phyloP scores from a whole-genome alignment of 305 asterid genomes.

The Withania somnifera region DNA sequence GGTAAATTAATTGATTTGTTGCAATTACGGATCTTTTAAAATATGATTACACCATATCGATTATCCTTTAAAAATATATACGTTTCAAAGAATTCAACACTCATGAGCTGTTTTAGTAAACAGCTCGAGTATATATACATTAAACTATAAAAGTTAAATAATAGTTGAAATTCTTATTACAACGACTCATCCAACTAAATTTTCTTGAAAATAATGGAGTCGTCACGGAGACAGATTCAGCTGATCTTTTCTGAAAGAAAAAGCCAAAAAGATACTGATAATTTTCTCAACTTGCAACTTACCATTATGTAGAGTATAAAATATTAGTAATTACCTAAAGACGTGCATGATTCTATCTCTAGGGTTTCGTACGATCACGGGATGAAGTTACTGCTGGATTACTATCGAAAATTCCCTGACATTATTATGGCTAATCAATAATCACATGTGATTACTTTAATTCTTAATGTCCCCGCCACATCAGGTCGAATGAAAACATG shows the following conservation, averaged over 20 bases:
- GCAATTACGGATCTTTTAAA: not conserved
- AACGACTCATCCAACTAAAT: not conserved
- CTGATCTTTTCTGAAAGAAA: not conserved
- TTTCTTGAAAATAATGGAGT: not conserved
- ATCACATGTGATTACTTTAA: not conserved
- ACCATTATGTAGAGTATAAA: not conserved
- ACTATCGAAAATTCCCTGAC: not conserved
- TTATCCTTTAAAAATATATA: no score
- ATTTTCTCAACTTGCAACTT: not conserved
- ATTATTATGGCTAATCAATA: not conserved
- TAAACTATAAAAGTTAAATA: not conserved
- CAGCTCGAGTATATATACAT: not conserved
- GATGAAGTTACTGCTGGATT: not conserved
- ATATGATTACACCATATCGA: fast-evolving
- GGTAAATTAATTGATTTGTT: not conserved
- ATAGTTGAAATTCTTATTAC: not conserved
- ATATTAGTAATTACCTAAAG: not conserved
- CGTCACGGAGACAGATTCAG: not conserved
- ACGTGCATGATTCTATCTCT: not conserved
- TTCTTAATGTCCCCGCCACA: not conserved
- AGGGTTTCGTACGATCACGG: not conserved
- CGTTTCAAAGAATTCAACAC: not conserved
- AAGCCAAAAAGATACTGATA: not conserved
- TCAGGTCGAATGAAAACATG: not conserved
- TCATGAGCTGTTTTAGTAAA: not conserved